Percentiles rank a stretch among this genome's conserved stretches.
Evolutionary conservation across 2,329 filamentous ascomycete genomes (phyloP).

Genomic region (Clonostachys rosea): DNA sequence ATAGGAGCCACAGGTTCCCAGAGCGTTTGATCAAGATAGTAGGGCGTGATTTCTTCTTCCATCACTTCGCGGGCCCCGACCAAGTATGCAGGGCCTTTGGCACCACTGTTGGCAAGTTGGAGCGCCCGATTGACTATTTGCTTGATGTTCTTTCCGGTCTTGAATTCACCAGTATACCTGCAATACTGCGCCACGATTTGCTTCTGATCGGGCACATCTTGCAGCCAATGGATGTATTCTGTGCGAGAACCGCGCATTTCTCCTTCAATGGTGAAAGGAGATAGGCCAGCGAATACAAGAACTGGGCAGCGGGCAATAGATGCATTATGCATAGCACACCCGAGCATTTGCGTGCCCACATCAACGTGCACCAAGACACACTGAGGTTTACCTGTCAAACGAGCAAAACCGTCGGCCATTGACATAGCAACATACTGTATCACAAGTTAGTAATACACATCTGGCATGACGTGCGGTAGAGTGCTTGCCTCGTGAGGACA

Average conservation of each 20-base stretch:
- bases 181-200: slow-evolving; percentile 77
- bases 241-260: slow-evolving; percentile 67
- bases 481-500: slow-evolving; percentile 70
- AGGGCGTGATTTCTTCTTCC: slow-evolving; percentile 78
- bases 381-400: slow-evolving; percentile 64
- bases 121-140: slow-evolving; percentile 78
- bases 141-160: slow-evolving; percentile 75
- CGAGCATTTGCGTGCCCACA: slow-evolving; percentile 71
- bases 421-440: slow-evolving; percentile 70
- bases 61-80: slow-evolving; percentile 76
- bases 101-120: slow-evolving; percentile 70
- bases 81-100: slow-evolving; percentile 75
- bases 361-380: slow-evolving; percentile 74
- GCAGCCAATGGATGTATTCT: slow-evolving; percentile 78
- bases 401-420: slow-evolving; percentile 72
- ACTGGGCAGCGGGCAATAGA: slow-evolving; percentile 66
- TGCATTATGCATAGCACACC: slow-evolving; percentile 70
- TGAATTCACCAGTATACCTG: slow-evolving; percentile 73
- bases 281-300: slow-evolving; percentile 70
- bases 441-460: too few relatives aligned
- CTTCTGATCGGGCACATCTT: slow-evolving; percentile 74
- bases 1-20: slow-evolving; percentile 71
- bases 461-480: not conserved
- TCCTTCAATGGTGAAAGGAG: slow-evolving; percentile 67
- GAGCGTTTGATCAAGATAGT: slow-evolving; percentile 59